Evolutionary conservation across 495 filamentous ascomycete species (phyloP).

Genomic region (Bryoglossum gracile): DNA sequence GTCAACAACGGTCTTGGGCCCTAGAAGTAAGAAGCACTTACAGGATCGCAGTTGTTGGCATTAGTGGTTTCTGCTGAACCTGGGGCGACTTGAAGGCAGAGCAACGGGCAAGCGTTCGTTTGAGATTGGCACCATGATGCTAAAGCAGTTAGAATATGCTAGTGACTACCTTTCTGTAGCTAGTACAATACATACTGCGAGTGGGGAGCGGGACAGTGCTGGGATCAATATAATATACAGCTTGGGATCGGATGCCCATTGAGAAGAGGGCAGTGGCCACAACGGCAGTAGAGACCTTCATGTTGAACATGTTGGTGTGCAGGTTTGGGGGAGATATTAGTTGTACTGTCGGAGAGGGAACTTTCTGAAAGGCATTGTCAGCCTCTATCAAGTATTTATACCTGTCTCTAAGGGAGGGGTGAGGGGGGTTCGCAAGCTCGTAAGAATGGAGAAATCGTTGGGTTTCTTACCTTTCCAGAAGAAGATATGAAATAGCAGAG

Average conservation of each 20-base stretch:
- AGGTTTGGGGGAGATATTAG: too few species aligned
- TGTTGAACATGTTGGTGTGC: slow-evolving; percentile 38
- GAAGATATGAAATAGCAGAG: slow-evolving; percentile 7
- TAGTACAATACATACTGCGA: slow-evolving; percentile 34
- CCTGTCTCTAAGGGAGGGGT: too few species aligned
- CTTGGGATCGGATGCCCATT: slow-evolving; percentile 32
- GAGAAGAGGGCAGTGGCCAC: slow-evolving; percentile 35
- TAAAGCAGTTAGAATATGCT: slow-evolving; percentile 8
- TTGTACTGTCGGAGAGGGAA: too few species aligned
- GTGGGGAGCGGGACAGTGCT: slow-evolving; percentile 43
- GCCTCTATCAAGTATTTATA: too few species aligned
- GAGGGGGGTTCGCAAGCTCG: too few species aligned
- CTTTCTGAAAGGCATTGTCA: too few species aligned
- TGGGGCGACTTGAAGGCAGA: slow-evolving; percentile 67
- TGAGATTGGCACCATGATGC: slow-evolving; percentile 69
- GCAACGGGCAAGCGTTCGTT: slow-evolving; percentile 59
- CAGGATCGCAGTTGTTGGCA: slow-evolving; percentile 63
- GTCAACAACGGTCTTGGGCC: too few species aligned
- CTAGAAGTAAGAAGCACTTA: slow-evolving; percentile 48
- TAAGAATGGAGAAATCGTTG: not conserved
- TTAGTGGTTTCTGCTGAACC: slow-evolving; percentile 42
- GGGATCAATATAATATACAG: slow-evolving; percentile 49
- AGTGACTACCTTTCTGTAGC: not conserved
- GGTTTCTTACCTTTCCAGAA: not conserved
- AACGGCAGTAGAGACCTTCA: slow-evolving; percentile 37